phyloP scores from a whole-genome alignment of 768 basidiomycete species.

The Zangia roseola region DNA sequence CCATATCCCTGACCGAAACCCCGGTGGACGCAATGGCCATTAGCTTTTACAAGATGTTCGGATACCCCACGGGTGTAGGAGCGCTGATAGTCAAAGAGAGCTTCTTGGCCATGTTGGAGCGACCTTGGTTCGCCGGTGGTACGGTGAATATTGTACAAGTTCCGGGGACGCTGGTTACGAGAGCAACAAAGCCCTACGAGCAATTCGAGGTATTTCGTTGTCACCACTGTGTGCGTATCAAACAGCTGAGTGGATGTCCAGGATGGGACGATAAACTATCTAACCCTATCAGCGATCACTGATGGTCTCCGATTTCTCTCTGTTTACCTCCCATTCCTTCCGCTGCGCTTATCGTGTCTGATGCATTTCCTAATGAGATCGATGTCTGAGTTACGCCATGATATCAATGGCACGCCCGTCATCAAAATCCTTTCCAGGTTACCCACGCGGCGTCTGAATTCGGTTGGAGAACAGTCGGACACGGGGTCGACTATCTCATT shows the following conservation, averaged over 20 bases:
- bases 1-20: constrained; percentile 60
- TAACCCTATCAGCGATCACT: constrained; percentile 73
- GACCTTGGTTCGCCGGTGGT: constrained; percentile 86
- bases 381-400: constrained; percentile 60
- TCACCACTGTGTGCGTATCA: background rate
- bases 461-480: constrained; percentile 65
- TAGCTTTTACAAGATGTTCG: constrained; percentile 91
- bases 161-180: constrained; percentile 67
- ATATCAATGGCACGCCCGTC: constrained; percentile 55
- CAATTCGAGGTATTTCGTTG: constrained; percentile 67
- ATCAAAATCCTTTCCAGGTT: constrained; percentile 66
- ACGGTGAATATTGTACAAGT: constrained; percentile 83
- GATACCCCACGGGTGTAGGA: constrained; percentile 83
- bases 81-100: constrained; percentile 73
- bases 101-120: constrained; percentile 56
- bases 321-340: constrained; percentile 77
- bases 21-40: constrained; percentile 81
- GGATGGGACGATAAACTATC: constrained; percentile 87
- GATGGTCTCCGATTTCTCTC: constrained; percentile 76
- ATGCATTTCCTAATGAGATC: constrained; percentile 58
- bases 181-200: constrained; percentile 58
- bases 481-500: constrained; percentile 62
- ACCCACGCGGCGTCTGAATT: constrained; percentile 51
- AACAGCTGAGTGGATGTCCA: constrained; percentile 29
- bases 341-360: constrained; percentile 69